Evolutionary conservation across 2,329 filamentous ascomycete species (phyloP).

Genomic region (Blastomyces percursus): DNA sequence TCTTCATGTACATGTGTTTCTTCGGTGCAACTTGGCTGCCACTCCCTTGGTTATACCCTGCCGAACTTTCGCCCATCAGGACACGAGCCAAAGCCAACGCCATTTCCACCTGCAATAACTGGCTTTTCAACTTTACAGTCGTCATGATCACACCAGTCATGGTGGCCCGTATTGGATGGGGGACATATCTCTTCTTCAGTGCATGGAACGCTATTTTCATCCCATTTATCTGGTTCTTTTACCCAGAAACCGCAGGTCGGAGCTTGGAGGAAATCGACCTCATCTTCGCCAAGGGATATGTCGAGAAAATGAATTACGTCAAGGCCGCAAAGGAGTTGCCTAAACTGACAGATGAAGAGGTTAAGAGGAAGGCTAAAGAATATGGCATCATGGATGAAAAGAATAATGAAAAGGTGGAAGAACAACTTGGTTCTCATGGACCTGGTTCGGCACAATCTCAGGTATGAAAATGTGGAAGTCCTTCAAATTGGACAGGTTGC

Average conservation of each 20-base stretch:
- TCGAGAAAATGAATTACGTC: conserved; percentile 34
- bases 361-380: conserved; percentile 9
- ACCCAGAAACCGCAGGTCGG: conserved; percentile 40
- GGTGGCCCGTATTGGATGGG: conserved; percentile 30
- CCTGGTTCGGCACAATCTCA: neutral
- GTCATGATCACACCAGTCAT: conserved; percentile 42
- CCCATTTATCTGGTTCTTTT: conserved; percentile 45
- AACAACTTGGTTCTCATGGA: neutral
- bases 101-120: conserved; percentile 44
- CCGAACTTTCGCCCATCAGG: conserved; percentile 45
- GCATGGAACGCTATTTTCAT: conserved; percentile 37
- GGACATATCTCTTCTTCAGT: conserved; percentile 36
- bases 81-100: conserved; percentile 47
- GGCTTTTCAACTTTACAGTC: conserved; percentile 46
- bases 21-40: conserved; percentile 57
- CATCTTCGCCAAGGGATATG: conserved; percentile 36
- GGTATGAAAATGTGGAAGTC: neutral
- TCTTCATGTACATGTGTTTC: conserved; percentile 59
- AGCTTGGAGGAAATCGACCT: conserved; percentile 37
- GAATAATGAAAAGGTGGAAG: neutral
- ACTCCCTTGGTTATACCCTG: conserved; percentile 47
- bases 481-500: neutral
- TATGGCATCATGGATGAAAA: neutral
- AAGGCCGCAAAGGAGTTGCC: conserved; percentile 25
- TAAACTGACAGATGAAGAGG: conserved; percentile 26